Conservation (phyloP, 192 early-diverging fungal genomes). For the Coemansia sp. region DNA sequence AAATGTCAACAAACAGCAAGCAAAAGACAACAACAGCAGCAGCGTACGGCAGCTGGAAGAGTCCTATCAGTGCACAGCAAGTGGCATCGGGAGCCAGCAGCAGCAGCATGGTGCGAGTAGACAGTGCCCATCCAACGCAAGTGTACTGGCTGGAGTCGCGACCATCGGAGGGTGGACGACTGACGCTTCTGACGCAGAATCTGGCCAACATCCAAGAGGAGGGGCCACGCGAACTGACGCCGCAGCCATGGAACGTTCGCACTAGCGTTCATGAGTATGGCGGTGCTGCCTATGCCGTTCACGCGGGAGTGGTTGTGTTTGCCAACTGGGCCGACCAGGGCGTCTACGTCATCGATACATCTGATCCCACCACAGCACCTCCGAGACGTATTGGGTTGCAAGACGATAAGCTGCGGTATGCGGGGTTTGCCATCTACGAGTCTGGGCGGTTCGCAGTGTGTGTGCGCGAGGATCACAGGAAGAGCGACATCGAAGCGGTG, state of each 20-base stretch:
- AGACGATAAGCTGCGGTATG: constrained; percentile 60
- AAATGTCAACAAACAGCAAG: not conserved
- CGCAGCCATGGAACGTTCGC: constrained; percentile 63
- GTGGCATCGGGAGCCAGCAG: constrained; percentile 30
- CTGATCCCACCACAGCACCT: not conserved
- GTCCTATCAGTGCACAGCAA: constrained; percentile 29
- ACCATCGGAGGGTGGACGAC: constrained; percentile 37
- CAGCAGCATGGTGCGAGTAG: constrained; percentile 22
- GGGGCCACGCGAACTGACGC: constrained; percentile 23
- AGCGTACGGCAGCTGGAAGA: constrained; percentile 51
- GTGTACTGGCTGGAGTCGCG: constrained; percentile 53
- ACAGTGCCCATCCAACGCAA: constrained; percentile 23
- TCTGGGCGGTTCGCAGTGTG: constrained; percentile 58
- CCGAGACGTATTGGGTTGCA: constrained; percentile 49
- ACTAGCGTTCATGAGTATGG: constrained; percentile 80
- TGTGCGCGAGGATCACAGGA: constrained; percentile 70
- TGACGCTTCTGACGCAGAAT: constrained; percentile 32
- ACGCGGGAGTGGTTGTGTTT: constrained; percentile 61
- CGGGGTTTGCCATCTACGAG: constrained; percentile 62
- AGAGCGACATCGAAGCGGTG: constrained; percentile 44
- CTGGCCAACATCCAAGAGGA: constrained; percentile 33
- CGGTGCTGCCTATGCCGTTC: constrained; percentile 61
- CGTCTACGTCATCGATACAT: constrained; percentile 53
- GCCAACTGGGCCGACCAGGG: constrained; percentile 61
- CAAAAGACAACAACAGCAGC: constrained; percentile 5